Conservation (phyloP, 2,329 filamentous ascomycete species). For the Cladophialophora psammophila region DNA sequence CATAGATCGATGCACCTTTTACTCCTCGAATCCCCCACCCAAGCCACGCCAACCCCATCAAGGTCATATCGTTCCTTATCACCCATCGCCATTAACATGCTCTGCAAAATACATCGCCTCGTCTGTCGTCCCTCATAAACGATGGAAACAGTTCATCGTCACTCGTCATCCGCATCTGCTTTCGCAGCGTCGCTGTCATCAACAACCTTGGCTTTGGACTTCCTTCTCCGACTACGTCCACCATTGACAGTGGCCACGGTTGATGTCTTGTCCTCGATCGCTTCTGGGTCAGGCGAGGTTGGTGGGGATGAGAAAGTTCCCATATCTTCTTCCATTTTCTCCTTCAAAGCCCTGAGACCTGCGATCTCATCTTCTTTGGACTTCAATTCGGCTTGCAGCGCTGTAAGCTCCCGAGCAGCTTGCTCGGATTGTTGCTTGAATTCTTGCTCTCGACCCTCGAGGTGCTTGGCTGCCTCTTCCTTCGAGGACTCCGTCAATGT, state of each 20-base stretch:
- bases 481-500: slow-evolving; percentile 12
- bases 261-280: slow-evolving; percentile 23
- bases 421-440: slow-evolving; percentile 16
- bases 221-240: slow-evolving; percentile 15
- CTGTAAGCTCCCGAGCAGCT: slow-evolving; percentile 5
- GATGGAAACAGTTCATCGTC: background rate
- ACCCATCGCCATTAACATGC: background rate
- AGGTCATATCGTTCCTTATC: background rate
- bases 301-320: slow-evolving; percentile 9
- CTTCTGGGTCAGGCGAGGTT: slow-evolving; percentile 8
- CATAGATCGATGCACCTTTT: background rate
- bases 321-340: slow-evolving; percentile 26
- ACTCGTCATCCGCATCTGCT: background rate
- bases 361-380: slow-evolving; percentile 23
- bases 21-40: background rate
- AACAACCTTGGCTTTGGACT: slow-evolving; percentile 8
- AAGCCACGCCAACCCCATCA: background rate
- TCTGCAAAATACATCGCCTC: background rate
- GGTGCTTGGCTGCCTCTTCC: slow-evolving; percentile 19
- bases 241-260: slow-evolving; percentile 23
- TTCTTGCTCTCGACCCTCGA: slow-evolving; percentile 19
- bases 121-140: background rate
- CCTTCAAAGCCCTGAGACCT: slow-evolving; percentile 30
- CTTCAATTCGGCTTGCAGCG: slow-evolving; percentile 24
- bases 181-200: slow-evolving; percentile 3